Conservation (phyloP, 345 rosid genomes). For the Brassica incana region DNA sequence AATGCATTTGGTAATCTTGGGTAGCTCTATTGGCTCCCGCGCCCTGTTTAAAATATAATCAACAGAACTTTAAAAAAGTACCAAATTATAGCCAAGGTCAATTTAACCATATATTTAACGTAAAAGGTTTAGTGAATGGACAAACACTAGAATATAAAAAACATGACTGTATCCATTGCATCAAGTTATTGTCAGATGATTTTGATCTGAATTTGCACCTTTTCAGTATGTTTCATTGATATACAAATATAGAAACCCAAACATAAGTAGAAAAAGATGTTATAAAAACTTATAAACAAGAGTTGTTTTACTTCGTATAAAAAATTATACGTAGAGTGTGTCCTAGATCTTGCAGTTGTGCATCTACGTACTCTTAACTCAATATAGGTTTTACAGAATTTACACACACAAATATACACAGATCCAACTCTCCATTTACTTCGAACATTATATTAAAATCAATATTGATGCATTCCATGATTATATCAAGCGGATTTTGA, state of each 20-base stretch:
- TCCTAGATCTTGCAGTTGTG: neutral
- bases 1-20: conserved; percentile 24
- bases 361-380: neutral
- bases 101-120: neutral
- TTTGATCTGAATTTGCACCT: neutral
- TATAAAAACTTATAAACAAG: neutral
- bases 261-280: neutral
- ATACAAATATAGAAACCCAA: neutral
- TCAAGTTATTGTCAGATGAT: neutral
- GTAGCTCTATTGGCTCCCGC: conserved; percentile 19
- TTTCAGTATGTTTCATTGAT: neutral
- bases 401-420: neutral
- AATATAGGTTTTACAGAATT: neutral
- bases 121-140: neutral
- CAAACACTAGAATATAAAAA: neutral
- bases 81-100: neutral
- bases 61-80: neutral
- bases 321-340: neutral
- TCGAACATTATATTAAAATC: too few species aligned
- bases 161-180: neutral
- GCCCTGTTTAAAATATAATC: conserved; percentile 8
- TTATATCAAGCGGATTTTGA: neutral
- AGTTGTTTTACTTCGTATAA: neutral
- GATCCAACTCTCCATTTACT: neutral
- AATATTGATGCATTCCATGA: conserved; percentile 9